Evolutionary conservation across 2,329 filamentous ascomycete species (phyloP).

Genomic region (Bimuria novae-zelandiae): DNA sequence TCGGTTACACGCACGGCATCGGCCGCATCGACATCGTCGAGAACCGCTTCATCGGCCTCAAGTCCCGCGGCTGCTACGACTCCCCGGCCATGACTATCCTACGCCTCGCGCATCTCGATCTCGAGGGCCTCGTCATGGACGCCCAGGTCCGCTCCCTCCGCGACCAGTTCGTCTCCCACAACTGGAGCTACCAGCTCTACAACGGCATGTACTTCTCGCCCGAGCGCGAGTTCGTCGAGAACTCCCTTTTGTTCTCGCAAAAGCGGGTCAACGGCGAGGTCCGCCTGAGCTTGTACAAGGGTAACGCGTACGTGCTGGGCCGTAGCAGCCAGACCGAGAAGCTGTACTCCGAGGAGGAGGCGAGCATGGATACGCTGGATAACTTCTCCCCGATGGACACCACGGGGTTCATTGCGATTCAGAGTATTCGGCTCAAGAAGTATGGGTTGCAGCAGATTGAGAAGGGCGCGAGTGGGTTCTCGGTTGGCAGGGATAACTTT

Average conservation of each 20-base stretch:
- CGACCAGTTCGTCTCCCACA: conserved; percentile 69
- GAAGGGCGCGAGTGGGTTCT: conserved; percentile 27
- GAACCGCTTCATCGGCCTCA: conserved; percentile 79
- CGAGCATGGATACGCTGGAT: conserved; percentile 71
- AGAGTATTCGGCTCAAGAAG: conserved; percentile 63
- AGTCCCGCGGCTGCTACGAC: conserved; percentile 81
- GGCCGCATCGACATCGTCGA: conserved; percentile 84
- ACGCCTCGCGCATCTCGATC: conserved; percentile 62
- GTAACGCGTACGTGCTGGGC: conserved; percentile 64
- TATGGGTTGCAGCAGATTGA: conserved; percentile 46
- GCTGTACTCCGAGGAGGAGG: conserved; percentile 69
- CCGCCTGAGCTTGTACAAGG: conserved; percentile 69
- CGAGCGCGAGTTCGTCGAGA: conserved; percentile 72
- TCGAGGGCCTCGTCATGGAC: conserved; percentile 71
- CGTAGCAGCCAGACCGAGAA: conserved; percentile 68
- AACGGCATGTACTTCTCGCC: conserved; percentile 72
- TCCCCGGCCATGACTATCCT: conserved; percentile 53
- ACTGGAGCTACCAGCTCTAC: conserved; percentile 54
- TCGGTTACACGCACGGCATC: conserved; percentile 73
- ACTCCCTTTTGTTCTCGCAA: conserved; percentile 53
- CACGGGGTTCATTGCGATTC: conserved; percentile 70
- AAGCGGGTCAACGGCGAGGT: conserved; percentile 55
- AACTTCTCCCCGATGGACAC: conserved; percentile 70
- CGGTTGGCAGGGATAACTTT: background rate
- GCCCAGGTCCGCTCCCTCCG: conserved; percentile 70